These are phyloP conservation scores for Dovyalis caffra DNA, from an alignment of 345 rosid genomes.

Conservation along the genomic window DNA sequence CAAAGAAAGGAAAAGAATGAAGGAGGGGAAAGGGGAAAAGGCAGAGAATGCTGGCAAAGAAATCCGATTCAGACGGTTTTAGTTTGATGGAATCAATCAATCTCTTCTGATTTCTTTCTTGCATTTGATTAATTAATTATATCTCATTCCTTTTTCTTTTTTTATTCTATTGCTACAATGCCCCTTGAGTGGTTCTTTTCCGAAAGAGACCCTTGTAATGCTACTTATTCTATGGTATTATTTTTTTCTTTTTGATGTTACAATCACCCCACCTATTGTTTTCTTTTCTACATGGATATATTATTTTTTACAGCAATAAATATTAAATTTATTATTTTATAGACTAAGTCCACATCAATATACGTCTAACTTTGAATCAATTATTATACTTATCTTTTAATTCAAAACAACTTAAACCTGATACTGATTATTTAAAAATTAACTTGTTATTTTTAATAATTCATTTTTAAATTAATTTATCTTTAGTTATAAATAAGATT, in stretches of 20 bases:
- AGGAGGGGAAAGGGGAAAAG: neutral
- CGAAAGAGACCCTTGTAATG: neutral
- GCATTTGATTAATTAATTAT: neutral
- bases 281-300: too few relatives aligned
- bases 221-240: neutral
- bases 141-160: neutral
- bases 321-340: too few relatives aligned
- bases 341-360: too few relatives aligned
- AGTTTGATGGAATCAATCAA: slow-evolving; percentile 27
- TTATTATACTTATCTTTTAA: too few relatives aligned
- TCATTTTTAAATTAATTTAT: too few relatives aligned
- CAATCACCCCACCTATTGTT: too few relatives aligned
- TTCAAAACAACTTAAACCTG: too few relatives aligned
- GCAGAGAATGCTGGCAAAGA: slow-evolving; percentile 15
- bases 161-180: neutral
- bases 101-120: neutral
- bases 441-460: too few relatives aligned
- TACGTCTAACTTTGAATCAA: too few relatives aligned
- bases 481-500: too few relatives aligned
- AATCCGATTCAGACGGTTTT: slow-evolving; percentile 38
- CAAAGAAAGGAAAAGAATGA: slow-evolving; percentile 44
- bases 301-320: too few relatives aligned
- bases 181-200: neutral
- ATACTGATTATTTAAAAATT: too few relatives aligned
- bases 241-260: neutral